Percentiles rank a stretch among this genome's conserved stretches.
Conservation (phyloP, 1,284 basidiomycete species). For the Caloboletus firmus region DNA sequence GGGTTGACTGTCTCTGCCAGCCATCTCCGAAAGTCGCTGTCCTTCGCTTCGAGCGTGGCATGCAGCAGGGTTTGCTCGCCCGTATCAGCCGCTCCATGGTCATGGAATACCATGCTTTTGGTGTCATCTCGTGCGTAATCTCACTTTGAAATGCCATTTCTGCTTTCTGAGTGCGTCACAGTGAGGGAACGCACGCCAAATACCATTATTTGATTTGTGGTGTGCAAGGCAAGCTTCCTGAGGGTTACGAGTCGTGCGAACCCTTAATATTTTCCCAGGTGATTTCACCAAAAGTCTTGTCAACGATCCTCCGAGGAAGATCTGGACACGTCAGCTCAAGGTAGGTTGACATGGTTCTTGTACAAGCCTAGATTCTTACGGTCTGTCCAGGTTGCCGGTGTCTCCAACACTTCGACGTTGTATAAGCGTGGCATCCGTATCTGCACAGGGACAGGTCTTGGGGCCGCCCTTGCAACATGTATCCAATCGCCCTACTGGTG, state of each 20-base stretch:
- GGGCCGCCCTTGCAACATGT: constrained; percentile 73
- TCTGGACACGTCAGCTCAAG: constrained; percentile 77
- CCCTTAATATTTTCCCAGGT: constrained; percentile 37
- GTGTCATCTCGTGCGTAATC: constrained; percentile 51
- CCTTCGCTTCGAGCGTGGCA: constrained; percentile 59
- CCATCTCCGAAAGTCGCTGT: constrained; percentile 62
- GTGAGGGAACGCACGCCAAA: constrained; percentile 66
- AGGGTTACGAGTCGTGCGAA: background rate
- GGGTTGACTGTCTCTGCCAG: constrained; percentile 31
- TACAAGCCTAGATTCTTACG: constrained; percentile 7
- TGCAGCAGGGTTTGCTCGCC: constrained; percentile 62
- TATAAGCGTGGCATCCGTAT: constrained; percentile 76
- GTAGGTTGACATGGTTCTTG: constrained; percentile 33
- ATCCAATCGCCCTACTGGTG: constrained; percentile 70
- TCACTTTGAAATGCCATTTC: background rate
- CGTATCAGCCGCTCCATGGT: constrained; percentile 56
- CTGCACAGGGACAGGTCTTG: constrained; percentile 77
- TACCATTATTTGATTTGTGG: constrained; percentile 78
- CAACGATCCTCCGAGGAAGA: constrained; percentile 59
- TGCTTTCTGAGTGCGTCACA: constrained; percentile 31
- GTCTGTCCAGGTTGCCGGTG: constrained; percentile 62
- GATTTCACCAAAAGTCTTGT: constrained; percentile 74
- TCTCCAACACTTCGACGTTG: constrained; percentile 73
- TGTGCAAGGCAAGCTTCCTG: constrained; percentile 55
- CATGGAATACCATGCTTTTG: constrained; percentile 65